Percentiles rank a stretch among this genome's conserved stretches.
phyloP scores from a whole-genome alignment of 371 early-diverging fungal species.

The Nematocida ausubeli region DNA sequence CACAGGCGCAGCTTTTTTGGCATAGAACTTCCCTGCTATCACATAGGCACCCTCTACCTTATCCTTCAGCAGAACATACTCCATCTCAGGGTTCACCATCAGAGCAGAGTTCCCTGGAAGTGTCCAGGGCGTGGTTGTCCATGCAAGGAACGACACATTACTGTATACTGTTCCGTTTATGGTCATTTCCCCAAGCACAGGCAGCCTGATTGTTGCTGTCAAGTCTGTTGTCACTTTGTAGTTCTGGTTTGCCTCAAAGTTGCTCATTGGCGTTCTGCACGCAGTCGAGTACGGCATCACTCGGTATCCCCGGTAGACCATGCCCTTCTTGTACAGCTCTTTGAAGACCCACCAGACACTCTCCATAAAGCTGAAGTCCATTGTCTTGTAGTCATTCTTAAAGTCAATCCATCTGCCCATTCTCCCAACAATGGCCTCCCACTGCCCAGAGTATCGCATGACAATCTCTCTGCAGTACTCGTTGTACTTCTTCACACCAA shows the following conservation, averaged over 20 bases:
- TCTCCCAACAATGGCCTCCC: constrained; percentile 89
- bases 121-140: constrained; percentile 99
- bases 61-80: constrained; percentile 86
- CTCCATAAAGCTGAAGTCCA: constrained; percentile 91
- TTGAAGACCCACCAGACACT: constrained; percentile 98
- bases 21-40: constrained; percentile 49
- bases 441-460: constrained; percentile 89
- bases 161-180: constrained; percentile 71
- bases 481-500: constrained; percentile 98
- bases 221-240: constrained; percentile 97
- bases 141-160: constrained; percentile 77
- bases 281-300: constrained; percentile 99
- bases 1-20: constrained; percentile 72
- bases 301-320: constrained; percentile 89
- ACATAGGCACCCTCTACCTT: constrained; percentile 62
- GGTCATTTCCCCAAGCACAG: constrained; percentile 69
- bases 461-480: constrained; percentile 94
- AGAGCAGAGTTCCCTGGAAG: constrained; percentile 90
- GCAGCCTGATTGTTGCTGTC: constrained; percentile 87
- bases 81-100: constrained; percentile 82
- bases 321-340: constrained; percentile 85
- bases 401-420: constrained; percentile 99
- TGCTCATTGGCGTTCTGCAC: constrained; percentile 89
- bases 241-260: constrained; percentile 97
- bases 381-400: constrained; percentile 95